A percentile compares a stretch with the other conserved stretches of the same genome.
Evolutionary conservation across 2,329 filamentous ascomycete species (phyloP).

Genomic region (Aspergillus luchuensis): DNA sequence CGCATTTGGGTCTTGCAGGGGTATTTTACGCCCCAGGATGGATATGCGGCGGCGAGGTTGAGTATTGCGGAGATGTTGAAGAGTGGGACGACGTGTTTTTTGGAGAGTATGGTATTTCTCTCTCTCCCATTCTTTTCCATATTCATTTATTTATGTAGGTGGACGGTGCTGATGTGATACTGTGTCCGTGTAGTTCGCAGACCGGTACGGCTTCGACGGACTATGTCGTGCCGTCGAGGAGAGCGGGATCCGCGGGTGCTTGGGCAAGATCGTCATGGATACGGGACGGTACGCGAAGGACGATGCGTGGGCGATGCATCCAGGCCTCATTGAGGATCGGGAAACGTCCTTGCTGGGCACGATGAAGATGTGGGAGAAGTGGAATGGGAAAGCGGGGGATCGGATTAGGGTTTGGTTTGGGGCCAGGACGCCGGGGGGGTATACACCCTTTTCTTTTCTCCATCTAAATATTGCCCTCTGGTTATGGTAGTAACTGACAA

Average conservation of each 20-base stretch:
- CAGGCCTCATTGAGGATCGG: constrained; percentile 44
- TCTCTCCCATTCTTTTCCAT: no score
- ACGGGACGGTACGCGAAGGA: constrained; percentile 48
- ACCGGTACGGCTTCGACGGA: constrained; percentile 52
- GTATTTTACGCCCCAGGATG: constrained; percentile 50
- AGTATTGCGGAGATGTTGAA: constrained; percentile 56
- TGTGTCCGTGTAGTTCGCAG: constrained; percentile 39
- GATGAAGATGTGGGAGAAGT: constrained; percentile 39
- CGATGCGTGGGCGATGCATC: constrained; percentile 48
- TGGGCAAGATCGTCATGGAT: constrained; percentile 50
- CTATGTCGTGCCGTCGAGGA: constrained; percentile 48
- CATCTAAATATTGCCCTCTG: no score
- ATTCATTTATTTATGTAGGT: no score
- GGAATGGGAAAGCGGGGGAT: constrained; percentile 40
- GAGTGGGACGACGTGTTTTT: constrained; percentile 54
- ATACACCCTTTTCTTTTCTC: constrained; percentile 14
- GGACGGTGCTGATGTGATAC: no score
- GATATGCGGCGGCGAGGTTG: constrained; percentile 51
- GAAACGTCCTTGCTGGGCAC: constrained; percentile 46
- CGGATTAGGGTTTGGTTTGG: constrained; percentile 54
- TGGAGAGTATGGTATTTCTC: constrained; percentile 52
- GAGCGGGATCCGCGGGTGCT: constrained; percentile 48
- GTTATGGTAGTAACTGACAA: not conserved
- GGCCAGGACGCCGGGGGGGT: constrained; percentile 51
- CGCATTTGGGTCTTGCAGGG: constrained; percentile 54